These are phyloP conservation scores for Geosiphon pyriformis DNA, from an alignment of 192 early-diverging fungal genomes.

Conservation along the genomic window DNA sequence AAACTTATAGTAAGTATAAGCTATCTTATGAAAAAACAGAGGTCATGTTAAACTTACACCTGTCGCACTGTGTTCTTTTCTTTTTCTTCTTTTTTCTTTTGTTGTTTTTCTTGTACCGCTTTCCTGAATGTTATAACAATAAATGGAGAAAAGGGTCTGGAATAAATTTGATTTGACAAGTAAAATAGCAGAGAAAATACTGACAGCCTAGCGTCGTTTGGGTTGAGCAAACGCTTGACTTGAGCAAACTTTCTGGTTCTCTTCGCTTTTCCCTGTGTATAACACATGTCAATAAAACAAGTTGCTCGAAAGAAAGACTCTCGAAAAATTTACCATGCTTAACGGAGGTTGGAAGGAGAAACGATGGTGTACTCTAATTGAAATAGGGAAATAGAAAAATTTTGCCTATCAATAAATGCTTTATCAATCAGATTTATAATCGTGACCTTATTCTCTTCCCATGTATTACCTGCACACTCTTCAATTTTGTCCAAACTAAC, in stretches of 20 bases:
- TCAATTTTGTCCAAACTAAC: too few species aligned
- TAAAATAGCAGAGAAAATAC: conserved; percentile 29
- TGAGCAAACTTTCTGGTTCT: conserved; percentile 91
- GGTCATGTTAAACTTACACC: conserved; percentile 52
- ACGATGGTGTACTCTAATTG: too few species aligned
- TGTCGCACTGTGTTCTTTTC: conserved; percentile 65
- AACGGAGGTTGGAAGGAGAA: too few species aligned
- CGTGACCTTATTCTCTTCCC: too few species aligned
- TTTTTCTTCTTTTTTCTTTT: conserved; percentile 62
- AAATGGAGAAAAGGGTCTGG: not conserved
- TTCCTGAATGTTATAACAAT: conserved; percentile 29
- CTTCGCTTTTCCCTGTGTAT: conserved; percentile 88
- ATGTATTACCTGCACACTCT: too few species aligned
- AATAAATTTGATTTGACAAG: conserved; percentile 11
- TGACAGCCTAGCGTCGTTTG: conserved; percentile 86
- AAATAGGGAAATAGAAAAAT: too few species aligned
- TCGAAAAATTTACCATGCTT: too few species aligned
- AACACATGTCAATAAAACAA: too few species aligned
- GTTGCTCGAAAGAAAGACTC: too few species aligned
- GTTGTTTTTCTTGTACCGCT: conserved; percentile 57
- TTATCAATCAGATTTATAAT: too few species aligned
- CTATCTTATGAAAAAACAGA: not conserved
- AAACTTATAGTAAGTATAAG: conserved; percentile 1
- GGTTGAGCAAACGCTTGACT: conserved; percentile 89
- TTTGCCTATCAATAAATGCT: too few species aligned